A percentile compares a stretch with the other conserved stretches of the same genome.
Evolutionary conservation across 2,329 filamentous ascomycete genomes (phyloP).

Genomic region (Ophiocordyceps camponoti-saundersi): DNA sequence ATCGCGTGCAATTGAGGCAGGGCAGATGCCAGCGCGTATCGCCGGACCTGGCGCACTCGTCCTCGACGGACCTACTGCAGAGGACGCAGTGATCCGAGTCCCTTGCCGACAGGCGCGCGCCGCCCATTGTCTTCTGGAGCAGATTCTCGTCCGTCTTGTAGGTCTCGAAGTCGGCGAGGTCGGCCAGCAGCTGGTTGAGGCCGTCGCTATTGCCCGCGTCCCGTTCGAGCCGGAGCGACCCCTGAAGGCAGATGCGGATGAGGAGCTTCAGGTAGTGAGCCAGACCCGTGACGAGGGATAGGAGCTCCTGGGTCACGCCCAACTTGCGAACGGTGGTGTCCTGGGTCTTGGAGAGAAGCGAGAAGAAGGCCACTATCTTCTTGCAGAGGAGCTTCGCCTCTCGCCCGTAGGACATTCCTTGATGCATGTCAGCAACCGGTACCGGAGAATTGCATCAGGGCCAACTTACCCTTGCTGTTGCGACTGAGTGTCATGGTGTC

Average conservation of each 20-base stretch:
- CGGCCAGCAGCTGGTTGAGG: constrained; percentile 66
- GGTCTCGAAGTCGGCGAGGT: constrained; percentile 68
- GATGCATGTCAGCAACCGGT: background rate
- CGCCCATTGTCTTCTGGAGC: constrained; percentile 47
- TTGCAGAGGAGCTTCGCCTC: constrained; percentile 99
- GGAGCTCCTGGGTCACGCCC: constrained; percentile 90
- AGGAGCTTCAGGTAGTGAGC: constrained; percentile 96
- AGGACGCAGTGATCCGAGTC: constrained; percentile 70
- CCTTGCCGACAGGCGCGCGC: constrained; percentile 51
- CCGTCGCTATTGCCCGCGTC: constrained; percentile 61
- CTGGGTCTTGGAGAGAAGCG: constrained; percentile 83
- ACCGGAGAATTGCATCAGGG: background rate
- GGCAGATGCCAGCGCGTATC: constrained; percentile 70
- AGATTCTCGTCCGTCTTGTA: constrained; percentile 55
- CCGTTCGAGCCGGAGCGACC: constrained; percentile 76
- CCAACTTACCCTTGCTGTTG: constrained; percentile 54
- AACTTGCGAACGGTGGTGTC: constrained; percentile 80
- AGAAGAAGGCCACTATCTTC: constrained; percentile 97
- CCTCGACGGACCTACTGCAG: constrained; percentile 81
- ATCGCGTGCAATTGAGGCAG: constrained; percentile 62
- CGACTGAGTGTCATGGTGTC: constrained; percentile 53
- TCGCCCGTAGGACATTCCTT: constrained; percentile 75
- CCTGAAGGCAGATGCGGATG: constrained; percentile 91
- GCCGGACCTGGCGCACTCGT: constrained; percentile 67
- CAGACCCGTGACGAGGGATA: constrained; percentile 90